Percentiles rank a stretch among this genome's conserved stretches.
Evolutionary conservation across 2,329 filamentous ascomycete species (phyloP).

Genomic region (Colletotrichum sp.): DNA sequence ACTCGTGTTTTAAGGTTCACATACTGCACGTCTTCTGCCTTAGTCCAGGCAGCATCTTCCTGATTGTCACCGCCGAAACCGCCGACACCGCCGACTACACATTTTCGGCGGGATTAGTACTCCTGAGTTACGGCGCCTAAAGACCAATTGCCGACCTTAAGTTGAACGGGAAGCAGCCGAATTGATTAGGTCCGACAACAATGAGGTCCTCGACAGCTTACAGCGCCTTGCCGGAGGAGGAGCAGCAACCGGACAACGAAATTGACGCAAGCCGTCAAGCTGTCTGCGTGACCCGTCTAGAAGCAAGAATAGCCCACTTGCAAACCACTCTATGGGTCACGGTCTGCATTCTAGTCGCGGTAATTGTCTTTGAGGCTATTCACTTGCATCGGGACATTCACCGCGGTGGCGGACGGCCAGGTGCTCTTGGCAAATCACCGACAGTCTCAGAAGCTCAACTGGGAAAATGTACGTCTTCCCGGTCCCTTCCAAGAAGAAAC

Average conservation of each 20-base stretch:
- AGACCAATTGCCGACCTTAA: neutral
- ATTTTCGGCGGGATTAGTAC: neutral
- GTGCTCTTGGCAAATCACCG: neutral
- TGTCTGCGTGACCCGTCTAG: neutral
- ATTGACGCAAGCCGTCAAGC: neutral
- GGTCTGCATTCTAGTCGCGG: neutral
- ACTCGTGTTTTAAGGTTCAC: neutral
- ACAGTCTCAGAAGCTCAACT: neutral
- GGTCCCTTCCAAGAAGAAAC: neutral
- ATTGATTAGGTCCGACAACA: rapidly evolving
- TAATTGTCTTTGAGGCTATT: neutral
- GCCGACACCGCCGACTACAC: neutral
- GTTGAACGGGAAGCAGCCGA: neutral
- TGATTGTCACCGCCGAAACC: neutral
- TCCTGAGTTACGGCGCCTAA: neutral
- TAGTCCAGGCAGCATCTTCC: neutral
- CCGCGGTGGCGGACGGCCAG: rapidly evolving
- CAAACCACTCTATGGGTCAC: neutral
- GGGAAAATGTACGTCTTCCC: rapidly evolving
- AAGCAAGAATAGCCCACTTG: neutral
- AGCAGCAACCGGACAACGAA: neutral
- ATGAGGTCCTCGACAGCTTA: neutral
- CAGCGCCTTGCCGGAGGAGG: neutral
- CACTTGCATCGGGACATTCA: neutral
- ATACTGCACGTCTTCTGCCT: rapidly evolving